Conservation (phyloP, 2,329 filamentous ascomycete species). For the Nemania sp. region DNA sequence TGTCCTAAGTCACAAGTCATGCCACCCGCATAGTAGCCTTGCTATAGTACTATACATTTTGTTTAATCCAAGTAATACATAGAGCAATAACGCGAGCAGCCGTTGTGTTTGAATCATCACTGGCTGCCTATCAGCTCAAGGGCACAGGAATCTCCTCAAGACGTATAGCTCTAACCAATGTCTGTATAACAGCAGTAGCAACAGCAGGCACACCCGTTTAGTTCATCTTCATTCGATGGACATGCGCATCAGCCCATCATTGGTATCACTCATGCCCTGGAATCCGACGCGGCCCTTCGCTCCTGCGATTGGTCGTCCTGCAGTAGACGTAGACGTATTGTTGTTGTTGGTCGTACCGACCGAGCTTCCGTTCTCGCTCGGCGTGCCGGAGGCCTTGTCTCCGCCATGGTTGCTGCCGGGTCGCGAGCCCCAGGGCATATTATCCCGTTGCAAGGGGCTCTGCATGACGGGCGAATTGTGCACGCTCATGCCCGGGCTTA, state of each 20-base stretch:
- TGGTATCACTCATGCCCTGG: slow-evolving; percentile 95
- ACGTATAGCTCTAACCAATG: too few species aligned
- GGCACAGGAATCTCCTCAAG: too few species aligned
- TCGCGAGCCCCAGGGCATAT: slow-evolving; percentile 71
- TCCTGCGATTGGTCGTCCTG: slow-evolving; percentile 51
- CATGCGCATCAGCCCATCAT: slow-evolving; percentile 94
- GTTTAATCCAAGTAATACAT: too few species aligned
- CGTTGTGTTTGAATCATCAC: too few species aligned
- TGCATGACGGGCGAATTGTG: slow-evolving; percentile 89
- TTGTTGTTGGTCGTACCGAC: slow-evolving; percentile 29
- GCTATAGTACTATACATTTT: too few species aligned
- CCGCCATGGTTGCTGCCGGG: slow-evolving; percentile 63
- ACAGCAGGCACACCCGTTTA: too few species aligned
- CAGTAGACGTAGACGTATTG: slow-evolving; percentile 16
- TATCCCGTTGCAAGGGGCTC: slow-evolving; percentile 76
- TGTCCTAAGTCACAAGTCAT: too few species aligned
- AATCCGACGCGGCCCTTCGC: slow-evolving; percentile 71
- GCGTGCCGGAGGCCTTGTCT: slow-evolving; percentile 53
- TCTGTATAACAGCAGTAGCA: too few species aligned
- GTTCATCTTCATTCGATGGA: slow-evolving; percentile 85
- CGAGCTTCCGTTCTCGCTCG: slow-evolving; percentile 53
- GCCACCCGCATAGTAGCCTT: too few species aligned
- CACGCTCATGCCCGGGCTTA: slow-evolving; percentile 87
- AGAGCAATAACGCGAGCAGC: too few species aligned
- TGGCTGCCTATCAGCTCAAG: too few species aligned